Evolutionary conservation across 345 rosid genomes (phyloP).

Genomic region (Excoecaria agallocha): DNA sequence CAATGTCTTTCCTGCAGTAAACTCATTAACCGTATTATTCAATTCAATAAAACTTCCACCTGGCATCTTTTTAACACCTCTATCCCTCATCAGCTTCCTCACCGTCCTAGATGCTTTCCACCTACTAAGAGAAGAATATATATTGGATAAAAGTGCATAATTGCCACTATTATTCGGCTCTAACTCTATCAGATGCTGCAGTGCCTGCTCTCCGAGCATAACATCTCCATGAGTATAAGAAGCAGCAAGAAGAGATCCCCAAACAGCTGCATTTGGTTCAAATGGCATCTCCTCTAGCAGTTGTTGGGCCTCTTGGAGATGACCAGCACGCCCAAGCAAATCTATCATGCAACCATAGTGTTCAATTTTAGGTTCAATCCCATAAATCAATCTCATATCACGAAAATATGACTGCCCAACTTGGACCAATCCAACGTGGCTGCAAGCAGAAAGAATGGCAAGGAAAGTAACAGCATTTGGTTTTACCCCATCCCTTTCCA

Average conservation of each 20-base stretch:
- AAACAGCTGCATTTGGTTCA: slow-evolving; percentile 63
- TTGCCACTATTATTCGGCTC: slow-evolving; percentile 84
- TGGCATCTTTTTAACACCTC: slow-evolving; percentile 53
- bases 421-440: slow-evolving; percentile 64
- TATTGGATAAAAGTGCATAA: slow-evolving; percentile 57
- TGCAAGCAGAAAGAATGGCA: slow-evolving; percentile 71
- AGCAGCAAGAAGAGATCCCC: slow-evolving; percentile 83
- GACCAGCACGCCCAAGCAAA: slow-evolving; percentile 65
- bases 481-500: slow-evolving; percentile 44
- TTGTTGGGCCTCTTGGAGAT: slow-evolving; percentile 53
- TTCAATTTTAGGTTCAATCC: slow-evolving; percentile 52
- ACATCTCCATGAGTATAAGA: slow-evolving; percentile 53
- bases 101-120: slow-evolving; percentile 59
- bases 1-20: slow-evolving; percentile 50
- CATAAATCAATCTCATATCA: slow-evolving; percentile 40
- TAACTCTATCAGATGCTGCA: slow-evolving; percentile 47
- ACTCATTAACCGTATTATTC: slow-evolving; percentile 44
- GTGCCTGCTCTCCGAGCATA: slow-evolving; percentile 56
- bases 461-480: slow-evolving; percentile 73
- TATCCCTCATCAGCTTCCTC: slow-evolving; percentile 62
- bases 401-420: slow-evolving; percentile 44
- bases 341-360: slow-evolving; percentile 78
- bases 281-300: slow-evolving; percentile 55
- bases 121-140: slow-evolving; percentile 52
- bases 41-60: slow-evolving; percentile 68